Evolutionary conservation across 345 rosid species (phyloP), one percentile per base, ranked within the genome.

Genomic region (Ceriops zippeliana): DNA sequence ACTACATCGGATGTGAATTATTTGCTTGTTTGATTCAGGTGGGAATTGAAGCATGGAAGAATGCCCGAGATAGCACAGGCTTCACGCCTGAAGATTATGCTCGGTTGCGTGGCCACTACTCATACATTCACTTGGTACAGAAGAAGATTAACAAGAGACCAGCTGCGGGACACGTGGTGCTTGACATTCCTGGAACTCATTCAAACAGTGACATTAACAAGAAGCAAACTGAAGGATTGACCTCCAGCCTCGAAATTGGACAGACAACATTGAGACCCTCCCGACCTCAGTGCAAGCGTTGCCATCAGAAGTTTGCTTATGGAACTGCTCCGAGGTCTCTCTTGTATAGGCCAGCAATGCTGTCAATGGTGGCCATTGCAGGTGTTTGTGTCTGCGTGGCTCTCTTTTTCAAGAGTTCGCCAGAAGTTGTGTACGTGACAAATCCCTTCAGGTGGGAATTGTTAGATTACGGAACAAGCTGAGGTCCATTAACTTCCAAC

Each of bases 381-480:
- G 97, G 97, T 0, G 99, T 92, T 24, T 96, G 99, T 6, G 99
- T 92, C 49, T 96, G 98, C 28, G 98, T 96, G 47, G 98, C 99
- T 13, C 97, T 96, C 64, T 83, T 92, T 54, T 96, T 96, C 82
- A 96, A 96, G 89, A 91, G 97, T 77, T 87, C 80, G 28, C 99
- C 98, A 3, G 99, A 95, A 74, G 99, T 95, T 16, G 82, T 89
- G 68, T 92, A 82, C 58, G 90, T 89, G 69, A 87, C 92, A 83
- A 90, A 86, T 26, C 98, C 99, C 11, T 96, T 96, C 90, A 85
- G 98, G 87, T 96, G 99, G 99, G 99, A 96, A 77, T 58, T 83
- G 81, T 61, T 95, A 83, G 90, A 82, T 37, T 95, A 81, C 51
- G 99, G 98, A 82, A 70, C 98, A 70, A 87, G 86, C 81, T 92